A percentile compares a stretch with the other conserved stretches of the same genome.
These are phyloP conservation scores for Fusarium secorum DNA, from an alignment of 2,329 filamentous ascomycete species.

Conservation along the genomic window DNA sequence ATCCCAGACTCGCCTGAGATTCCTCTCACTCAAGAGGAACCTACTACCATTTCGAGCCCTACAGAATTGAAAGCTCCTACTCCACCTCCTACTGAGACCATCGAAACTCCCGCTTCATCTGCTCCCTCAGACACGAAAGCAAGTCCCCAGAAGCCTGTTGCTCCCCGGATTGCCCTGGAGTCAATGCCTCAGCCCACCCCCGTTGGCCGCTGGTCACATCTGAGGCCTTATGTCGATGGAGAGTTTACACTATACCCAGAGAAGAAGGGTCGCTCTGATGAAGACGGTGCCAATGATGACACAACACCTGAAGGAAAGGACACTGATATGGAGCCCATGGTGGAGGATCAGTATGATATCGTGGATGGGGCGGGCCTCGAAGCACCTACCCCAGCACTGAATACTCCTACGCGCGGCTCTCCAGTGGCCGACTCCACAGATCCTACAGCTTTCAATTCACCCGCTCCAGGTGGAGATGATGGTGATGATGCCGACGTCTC, in stretches of 20 bases:
- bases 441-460: slow-evolving; percentile 49
- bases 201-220: slow-evolving; percentile 48
- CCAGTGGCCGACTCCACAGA: slow-evolving; percentile 51
- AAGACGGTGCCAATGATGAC: slow-evolving; percentile 45
- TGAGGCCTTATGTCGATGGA: slow-evolving; percentile 52
- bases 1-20: no score
- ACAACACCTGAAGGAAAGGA: slow-evolving; percentile 46
- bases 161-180: slow-evolving; percentile 15
- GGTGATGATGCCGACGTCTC: slow-evolving; percentile 48
- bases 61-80: slow-evolving; percentile 28
- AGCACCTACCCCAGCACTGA: slow-evolving; percentile 48
- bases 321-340: slow-evolving; percentile 44
- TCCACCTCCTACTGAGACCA: slow-evolving; percentile 27
- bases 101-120: slow-evolving; percentile 29
- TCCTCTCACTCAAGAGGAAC: slow-evolving; percentile 21
- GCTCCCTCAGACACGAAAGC: slow-evolving; percentile 32
- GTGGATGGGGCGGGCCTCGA: slow-evolving; percentile 44
- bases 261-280: slow-evolving; percentile 45
- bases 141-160: slow-evolving; percentile 31
- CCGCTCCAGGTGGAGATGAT: slow-evolving; percentile 49
- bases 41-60: slow-evolving; percentile 22
- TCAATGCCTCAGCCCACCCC: slow-evolving; percentile 44
- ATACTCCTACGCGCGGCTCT: slow-evolving; percentile 51
- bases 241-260: slow-evolving; percentile 53
- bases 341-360: slow-evolving; percentile 47